Evolutionary conservation across 2,329 filamentous ascomycete genomes (phyloP).

Genomic region (Exophiala bonariae): DNA sequence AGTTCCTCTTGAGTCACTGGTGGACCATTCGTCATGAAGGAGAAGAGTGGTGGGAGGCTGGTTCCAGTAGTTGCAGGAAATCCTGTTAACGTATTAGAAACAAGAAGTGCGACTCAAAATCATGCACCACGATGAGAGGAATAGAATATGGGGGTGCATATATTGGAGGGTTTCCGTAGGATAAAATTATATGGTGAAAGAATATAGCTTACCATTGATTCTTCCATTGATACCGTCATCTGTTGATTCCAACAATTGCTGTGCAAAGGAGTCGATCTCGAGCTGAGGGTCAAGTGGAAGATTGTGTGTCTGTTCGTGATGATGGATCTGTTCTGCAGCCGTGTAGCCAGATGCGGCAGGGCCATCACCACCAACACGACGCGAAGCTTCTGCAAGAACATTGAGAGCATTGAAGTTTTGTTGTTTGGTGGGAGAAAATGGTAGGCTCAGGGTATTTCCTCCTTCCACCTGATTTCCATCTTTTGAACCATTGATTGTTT

Average conservation of each 20-base stretch:
- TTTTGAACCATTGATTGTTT: slow-evolving; percentile 38
- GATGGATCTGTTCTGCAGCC: slow-evolving; percentile 6
- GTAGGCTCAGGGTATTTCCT: slow-evolving; percentile 37
- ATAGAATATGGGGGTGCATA: no score
- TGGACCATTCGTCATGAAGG: slow-evolving; percentile 4
- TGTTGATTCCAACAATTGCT: slow-evolving; percentile 5
- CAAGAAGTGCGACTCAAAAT: no score
- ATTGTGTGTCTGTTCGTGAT: background rate
- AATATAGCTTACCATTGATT: slow-evolving; percentile 7
- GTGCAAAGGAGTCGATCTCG: slow-evolving; percentile 9
- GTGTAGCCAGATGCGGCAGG: slow-evolving; percentile 2
- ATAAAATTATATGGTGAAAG: no score
- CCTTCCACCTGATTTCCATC: background rate
- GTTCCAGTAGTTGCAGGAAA: slow-evolving; percentile 1
- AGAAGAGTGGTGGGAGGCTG: slow-evolving; percentile 7
- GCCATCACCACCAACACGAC: slow-evolving; percentile 60
- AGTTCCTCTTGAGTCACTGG: slow-evolving; percentile 7
- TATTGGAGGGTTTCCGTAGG: no score
- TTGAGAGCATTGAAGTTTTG: slow-evolving; percentile 78
- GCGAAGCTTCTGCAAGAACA: slow-evolving; percentile 83
- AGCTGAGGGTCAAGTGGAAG: slow-evolving; percentile 17
- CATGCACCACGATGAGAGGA: no score
- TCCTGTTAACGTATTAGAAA: no score
- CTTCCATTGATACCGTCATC: slow-evolving; percentile 5
- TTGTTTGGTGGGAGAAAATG: slow-evolving; percentile 41